phyloP scores from a whole-genome alignment of 1,284 basidiomycete genomes.

The Malassezia japonica region DNA sequence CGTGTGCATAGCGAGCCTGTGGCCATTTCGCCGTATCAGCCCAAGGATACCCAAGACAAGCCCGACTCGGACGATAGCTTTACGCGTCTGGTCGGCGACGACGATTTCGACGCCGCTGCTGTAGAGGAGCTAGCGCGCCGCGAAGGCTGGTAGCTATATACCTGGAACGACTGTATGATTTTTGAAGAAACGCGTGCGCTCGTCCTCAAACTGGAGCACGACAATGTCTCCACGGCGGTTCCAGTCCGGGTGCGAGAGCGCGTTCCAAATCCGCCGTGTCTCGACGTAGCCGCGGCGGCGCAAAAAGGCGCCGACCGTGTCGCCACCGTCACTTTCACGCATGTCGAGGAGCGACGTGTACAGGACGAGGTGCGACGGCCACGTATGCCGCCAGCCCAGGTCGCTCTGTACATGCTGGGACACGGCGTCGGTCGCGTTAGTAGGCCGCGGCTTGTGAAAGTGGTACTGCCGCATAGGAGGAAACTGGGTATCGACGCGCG shows the following conservation, averaged over 20 bases:
- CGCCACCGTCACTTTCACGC: slow-evolving; percentile 50
- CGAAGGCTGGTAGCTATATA: slow-evolving; percentile 10
- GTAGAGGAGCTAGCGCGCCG: slow-evolving; percentile 11
- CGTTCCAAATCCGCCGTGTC: slow-evolving; percentile 60
- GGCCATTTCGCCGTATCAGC: too few relatives aligned
- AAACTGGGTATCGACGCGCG: slow-evolving; percentile 57
- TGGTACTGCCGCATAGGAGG: slow-evolving; percentile 49
- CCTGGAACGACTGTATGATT: neutral
- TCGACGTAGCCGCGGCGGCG: slow-evolving; percentile 59
- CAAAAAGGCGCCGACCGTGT: slow-evolving; percentile 51
- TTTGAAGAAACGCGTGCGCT: neutral
- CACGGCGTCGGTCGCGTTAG: neutral
- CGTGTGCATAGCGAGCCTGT: slow-evolving; percentile 11
- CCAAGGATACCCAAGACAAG: neutral
- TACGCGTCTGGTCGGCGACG: slow-evolving; percentile 7
- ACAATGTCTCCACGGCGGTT: slow-evolving; percentile 64
- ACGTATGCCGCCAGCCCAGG: slow-evolving; percentile 58
- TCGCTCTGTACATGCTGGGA: slow-evolving; percentile 16
- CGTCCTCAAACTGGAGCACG: slow-evolving; percentile 53
- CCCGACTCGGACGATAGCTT: slow-evolving; percentile 17
- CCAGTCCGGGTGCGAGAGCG: slow-evolving; percentile 67
- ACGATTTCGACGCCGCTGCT: slow-evolving; percentile 11
- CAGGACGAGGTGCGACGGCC: slow-evolving; percentile 69
- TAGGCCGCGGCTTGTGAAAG: neutral
- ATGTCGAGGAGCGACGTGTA: slow-evolving; percentile 62